Conservation (phyloP, 306 rosid species). For the cucumber (Cucumis sativus) region Cucumber_9930_V3 NC_026660.2:13717501-13718000, state of each 20-base stretch:
- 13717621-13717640: no score
- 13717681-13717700: neutral
- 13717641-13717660: no score
- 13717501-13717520: neutral
- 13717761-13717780: neutral
- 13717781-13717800: neutral
- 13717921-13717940: neutral
- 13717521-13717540: neutral
- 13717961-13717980: neutral
- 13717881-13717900: constrained; percentile 3
- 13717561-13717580: neutral
- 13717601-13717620: no score
- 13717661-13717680: no score
- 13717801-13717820: constrained; percentile 18
- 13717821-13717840: constrained; percentile 6
- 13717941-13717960: neutral
- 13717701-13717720: neutral
- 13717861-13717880: constrained; percentile 11
- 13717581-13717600: neutral
- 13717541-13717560: neutral
- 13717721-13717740: neutral
- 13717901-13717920: neutral
- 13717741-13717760: neutral
- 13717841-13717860: neutral
- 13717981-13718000: neutral